phyloP scores from a whole-genome alignment of 2,329 filamentous ascomycete genomes.

The Dactylonectria macrodidyma region DNA sequence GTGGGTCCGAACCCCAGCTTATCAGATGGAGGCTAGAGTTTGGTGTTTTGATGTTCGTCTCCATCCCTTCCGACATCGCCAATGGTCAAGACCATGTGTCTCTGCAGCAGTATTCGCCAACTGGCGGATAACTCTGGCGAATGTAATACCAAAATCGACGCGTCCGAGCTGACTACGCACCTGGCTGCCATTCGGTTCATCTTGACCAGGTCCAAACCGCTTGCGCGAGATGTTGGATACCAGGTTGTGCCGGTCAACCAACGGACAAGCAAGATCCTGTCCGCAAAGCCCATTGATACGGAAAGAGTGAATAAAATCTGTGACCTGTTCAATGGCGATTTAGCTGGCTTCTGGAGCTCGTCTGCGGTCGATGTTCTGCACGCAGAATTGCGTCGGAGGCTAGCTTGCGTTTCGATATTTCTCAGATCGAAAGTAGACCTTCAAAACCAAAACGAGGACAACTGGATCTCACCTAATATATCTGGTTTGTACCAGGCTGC shows the following conservation, averaged over 20 bases:
- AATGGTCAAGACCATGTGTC: slow-evolving; percentile 26
- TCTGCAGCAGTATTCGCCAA: slow-evolving; percentile 42
- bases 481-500: slow-evolving; percentile 37
- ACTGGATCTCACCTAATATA: slow-evolving; percentile 37
- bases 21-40: neutral
- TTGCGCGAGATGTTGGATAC: slow-evolving; percentile 48
- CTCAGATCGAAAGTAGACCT: slow-evolving; percentile 46
- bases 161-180: slow-evolving; percentile 45
- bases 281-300: slow-evolving; percentile 36
- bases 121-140: slow-evolving; percentile 42
- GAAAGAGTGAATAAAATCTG: slow-evolving; percentile 30
- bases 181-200: slow-evolving; percentile 43
- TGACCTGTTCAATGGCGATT: slow-evolving; percentile 23
- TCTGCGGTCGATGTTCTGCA: slow-evolving; percentile 27
- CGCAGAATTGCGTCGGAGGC: slow-evolving; percentile 45
- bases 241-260: slow-evolving; percentile 49
- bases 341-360: slow-evolving; percentile 43
- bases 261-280: slow-evolving; percentile 49
- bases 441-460: slow-evolving; percentile 18
- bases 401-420: slow-evolving; percentile 49
- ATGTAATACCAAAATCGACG: slow-evolving; percentile 34
- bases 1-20: slow-evolving; percentile 3
- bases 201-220: slow-evolving; percentile 46
- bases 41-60: neutral
- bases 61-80: neutral